Evolutionary conservation across 306 rosid species (phyloP).

Genomic region (Arachis hypogaea): DNA sequence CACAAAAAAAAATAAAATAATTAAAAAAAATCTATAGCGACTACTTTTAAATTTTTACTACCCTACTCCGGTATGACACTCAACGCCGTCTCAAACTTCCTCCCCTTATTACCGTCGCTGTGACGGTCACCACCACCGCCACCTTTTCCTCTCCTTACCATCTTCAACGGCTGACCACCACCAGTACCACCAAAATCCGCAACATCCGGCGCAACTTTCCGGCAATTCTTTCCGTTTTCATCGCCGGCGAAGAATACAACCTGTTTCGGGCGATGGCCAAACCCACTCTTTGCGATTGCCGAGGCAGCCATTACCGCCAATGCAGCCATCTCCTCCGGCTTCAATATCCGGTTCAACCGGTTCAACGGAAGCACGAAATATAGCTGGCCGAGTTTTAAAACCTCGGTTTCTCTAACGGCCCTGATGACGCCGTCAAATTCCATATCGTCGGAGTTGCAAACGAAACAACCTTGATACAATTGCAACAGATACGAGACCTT

Average conservation of each 20-base stretch:
- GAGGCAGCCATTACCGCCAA: constrained; percentile 78
- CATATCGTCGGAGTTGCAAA: constrained; percentile 89
- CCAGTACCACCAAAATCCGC: background rate
- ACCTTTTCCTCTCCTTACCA: constrained; percentile 33
- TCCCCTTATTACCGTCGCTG: constrained; percentile 19
- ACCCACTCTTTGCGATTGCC: constrained; percentile 55
- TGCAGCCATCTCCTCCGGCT: constrained; percentile 80
- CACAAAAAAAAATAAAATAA: background rate
- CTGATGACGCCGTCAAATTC: constrained; percentile 63
- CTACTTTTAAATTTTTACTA: background rate
- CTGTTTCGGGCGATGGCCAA: constrained; percentile 42
- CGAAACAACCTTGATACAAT: constrained; percentile 61
- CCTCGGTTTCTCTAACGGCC: constrained; percentile 60
- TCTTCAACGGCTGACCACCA: constrained; percentile 24
- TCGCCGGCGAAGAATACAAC: constrained; percentile 40
- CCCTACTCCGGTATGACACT: constrained; percentile 68
- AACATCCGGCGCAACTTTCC: constrained; percentile 27
- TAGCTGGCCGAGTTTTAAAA: constrained; percentile 74
- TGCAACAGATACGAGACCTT: constrained; percentile 70
- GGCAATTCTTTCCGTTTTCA: constrained; percentile 27
- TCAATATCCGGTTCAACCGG: constrained; percentile 50
- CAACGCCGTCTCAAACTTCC: constrained; percentile 50
- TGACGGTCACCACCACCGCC: constrained; percentile 33
- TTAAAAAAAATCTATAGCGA: no score
- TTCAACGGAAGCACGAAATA: constrained; percentile 78